phyloP scores from a whole-genome alignment of 1,284 basidiomycete species.

The Malassezia dermatis region DNA sequence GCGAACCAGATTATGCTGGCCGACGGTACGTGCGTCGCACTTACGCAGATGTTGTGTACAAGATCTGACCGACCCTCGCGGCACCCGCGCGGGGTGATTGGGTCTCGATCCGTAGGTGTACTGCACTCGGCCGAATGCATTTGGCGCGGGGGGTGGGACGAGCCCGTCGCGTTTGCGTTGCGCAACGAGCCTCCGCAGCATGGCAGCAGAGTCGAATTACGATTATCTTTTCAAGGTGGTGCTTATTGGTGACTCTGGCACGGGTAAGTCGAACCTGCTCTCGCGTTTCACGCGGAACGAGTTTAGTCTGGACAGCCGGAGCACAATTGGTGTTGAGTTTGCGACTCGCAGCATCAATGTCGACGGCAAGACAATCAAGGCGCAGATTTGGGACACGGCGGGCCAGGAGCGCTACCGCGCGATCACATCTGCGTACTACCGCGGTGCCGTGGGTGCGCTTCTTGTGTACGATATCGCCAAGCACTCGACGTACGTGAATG shows the following conservation, averaged over 20 bases:
- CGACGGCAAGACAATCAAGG: slow-evolving; percentile 93
- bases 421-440: slow-evolving; percentile 92
- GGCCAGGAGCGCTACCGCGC: slow-evolving; percentile 98
- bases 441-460: slow-evolving; percentile 70
- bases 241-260: slow-evolving; percentile 95
- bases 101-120: not conserved
- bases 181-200: slow-evolving; percentile 9
- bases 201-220: slow-evolving; percentile 45
- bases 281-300: slow-evolving; percentile 84
- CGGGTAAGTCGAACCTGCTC: slow-evolving; percentile 70
- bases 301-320: slow-evolving; percentile 94
- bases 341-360: slow-evolving; percentile 90
- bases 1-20: slow-evolving; percentile 78
- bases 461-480: slow-evolving; percentile 55
- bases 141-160: not conserved
- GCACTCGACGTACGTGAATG: slow-evolving; percentile 89
- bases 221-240: slow-evolving; percentile 53
- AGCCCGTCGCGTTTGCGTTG: not conserved
- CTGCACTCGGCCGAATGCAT: not conserved
- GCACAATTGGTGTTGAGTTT: slow-evolving; percentile 96
- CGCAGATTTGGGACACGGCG: slow-evolving; percentile 98
- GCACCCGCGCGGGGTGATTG: not conserved
- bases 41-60: slow-evolving; percentile 17
- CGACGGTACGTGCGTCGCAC: slow-evolving; percentile 52
- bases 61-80: slow-evolving; percentile 3